Base-by-base conservation (phyloP, 176 grass and related monocot genomes). In the Cocos nucifera region DNA sequence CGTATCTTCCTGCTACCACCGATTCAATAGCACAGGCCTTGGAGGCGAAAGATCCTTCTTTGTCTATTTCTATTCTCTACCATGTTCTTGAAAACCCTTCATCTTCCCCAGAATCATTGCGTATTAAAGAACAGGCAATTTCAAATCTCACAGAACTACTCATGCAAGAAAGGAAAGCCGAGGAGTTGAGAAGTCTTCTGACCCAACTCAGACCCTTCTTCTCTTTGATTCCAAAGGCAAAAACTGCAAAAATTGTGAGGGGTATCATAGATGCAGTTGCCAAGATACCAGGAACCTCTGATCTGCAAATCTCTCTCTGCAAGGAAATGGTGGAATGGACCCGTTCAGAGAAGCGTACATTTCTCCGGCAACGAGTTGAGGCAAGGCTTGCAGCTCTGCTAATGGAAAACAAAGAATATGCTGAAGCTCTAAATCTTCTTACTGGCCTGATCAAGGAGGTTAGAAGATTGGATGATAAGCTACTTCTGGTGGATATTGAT, bases 271-370 rank as follows among this genome's bases (percentile, higher is more conserved):
- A 95, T 85, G 78, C 85, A 32, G 85, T 95, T n/a, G 67, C 68
- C 26, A 89, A 95, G 60, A 95, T 95, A 71, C 78, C 85, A 48
- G 81, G 58, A 58, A 95, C 78, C 64, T 89, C 85, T 71, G 54
- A 75, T 64, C 75, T 89, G 57, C 86, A 89, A 69, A 89, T 95
- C 54, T 95, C 90, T 17, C 82, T 89, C 16, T 95, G 90, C 70
- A 80, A 72, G 66, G 90, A 95, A 73, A 89, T 95, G 85, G 82
- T 95, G 51, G 82, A 89, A 59, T 95, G 90, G 86, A 95, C 86
- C 48, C 79, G 74, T 75, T 50, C 78, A 16, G 90, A 95, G 83
- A 95, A 89, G 75, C 80, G 86, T 0, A 89, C 83, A 15, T 95
- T 89, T 67, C 78, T 87, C 51, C 71, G 90, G 49, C 86, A 89